Evolutionary conservation across 345 rosid genomes (phyloP).

Genomic region (Eucalyptus marginata): DNA sequence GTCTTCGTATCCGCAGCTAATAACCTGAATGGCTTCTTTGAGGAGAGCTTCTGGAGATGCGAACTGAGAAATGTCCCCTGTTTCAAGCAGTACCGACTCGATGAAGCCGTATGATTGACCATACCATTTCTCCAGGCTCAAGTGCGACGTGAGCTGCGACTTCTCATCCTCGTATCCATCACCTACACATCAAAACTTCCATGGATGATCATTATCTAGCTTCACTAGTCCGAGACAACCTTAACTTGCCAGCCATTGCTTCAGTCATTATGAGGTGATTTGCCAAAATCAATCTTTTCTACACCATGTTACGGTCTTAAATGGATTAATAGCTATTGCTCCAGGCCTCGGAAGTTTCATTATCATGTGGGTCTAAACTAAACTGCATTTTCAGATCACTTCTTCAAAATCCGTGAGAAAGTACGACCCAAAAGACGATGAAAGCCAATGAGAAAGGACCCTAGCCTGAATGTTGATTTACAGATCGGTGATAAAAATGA

Average conservation of each 20-base stretch:
- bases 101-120: neutral
- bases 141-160: neutral
- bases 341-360: neutral
- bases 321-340: neutral
- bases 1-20: slow-evolving; percentile 14
- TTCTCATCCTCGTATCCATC: neutral
- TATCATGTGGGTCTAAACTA: neutral
- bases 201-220: neutral
- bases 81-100: neutral
- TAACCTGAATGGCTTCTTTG: slow-evolving; percentile 8
- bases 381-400: neutral
- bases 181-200: neutral
- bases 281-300: neutral
- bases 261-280: neutral
- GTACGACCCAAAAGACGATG: neutral
- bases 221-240: neutral
- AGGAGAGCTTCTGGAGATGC: neutral
- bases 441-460: neutral
- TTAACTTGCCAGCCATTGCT: neutral
- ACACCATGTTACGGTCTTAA: neutral
- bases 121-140: neutral
- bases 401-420: neutral
- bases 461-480: neutral
- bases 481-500: neutral
- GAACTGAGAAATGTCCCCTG: neutral